These are phyloP conservation scores for Themeda triandra DNA, from an alignment of 176 grass and related monocot genomes.

Conservation along the genomic window DNA sequence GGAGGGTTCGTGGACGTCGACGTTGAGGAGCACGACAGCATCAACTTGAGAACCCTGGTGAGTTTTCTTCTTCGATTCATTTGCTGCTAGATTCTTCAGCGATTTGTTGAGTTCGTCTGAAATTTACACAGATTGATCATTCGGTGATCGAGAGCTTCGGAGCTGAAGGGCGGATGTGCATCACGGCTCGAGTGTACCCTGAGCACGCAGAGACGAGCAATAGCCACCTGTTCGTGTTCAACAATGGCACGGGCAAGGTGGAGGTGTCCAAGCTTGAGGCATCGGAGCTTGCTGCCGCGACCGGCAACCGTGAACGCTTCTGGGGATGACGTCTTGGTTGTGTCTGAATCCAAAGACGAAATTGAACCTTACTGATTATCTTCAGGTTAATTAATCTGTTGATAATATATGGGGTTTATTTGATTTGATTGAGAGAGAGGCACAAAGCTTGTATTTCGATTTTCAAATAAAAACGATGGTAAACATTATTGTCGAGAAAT, in stretches of 20 bases:
- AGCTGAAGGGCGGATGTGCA: slow-evolving; percentile 49
- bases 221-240: slow-evolving; percentile 59
- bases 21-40: slow-evolving; percentile 36
- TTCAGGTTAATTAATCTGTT: not conserved
- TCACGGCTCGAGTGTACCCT: slow-evolving; percentile 70
- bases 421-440: not conserved
- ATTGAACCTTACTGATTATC: not conserved
- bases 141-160: slow-evolving; percentile 77
- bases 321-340: not conserved
- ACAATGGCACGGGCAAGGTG: slow-evolving; percentile 37
- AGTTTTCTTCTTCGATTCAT: not conserved
- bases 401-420: not conserved
- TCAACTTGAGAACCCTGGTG: slow-evolving; percentile 79
- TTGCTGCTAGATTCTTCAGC: not conserved
- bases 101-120: not conserved
- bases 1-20: slow-evolving; percentile 69
- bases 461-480: not conserved
- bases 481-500: not conserved
- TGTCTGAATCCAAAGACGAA: not conserved
- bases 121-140: slow-evolving; percentile 56
- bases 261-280: slow-evolving; percentile 52
- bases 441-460: not conserved
- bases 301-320: slow-evolving; percentile 32
- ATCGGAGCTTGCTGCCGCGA: slow-evolving; percentile 59
- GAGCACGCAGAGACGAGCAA: slow-evolving; percentile 21